Conservation (phyloP, 306 rosid genomes). For the Dryas octopetala region DNA sequence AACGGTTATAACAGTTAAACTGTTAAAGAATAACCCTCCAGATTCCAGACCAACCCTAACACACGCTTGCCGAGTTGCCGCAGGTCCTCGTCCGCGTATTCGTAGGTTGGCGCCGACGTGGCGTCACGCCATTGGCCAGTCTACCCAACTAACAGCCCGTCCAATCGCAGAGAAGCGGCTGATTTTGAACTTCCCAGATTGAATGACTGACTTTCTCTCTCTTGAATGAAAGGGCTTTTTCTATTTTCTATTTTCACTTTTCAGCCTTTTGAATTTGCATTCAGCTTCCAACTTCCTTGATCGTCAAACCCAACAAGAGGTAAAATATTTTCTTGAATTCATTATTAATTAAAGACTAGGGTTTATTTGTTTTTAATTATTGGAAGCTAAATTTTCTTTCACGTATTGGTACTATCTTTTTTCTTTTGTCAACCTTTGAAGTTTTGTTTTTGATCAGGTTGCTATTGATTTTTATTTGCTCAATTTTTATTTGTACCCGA, state of each 20-base stretch:
- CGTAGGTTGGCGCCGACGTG: background rate
- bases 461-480: slow-evolving; percentile 1
- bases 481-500: background rate
- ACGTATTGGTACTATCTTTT: background rate
- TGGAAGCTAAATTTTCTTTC: background rate
- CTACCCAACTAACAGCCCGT: background rate
- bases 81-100: background rate
- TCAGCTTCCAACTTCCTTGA: background rate
- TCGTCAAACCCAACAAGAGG: slow-evolving; percentile 13
- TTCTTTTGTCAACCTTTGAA: background rate
- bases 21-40: too few species aligned
- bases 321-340: background rate
- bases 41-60: background rate
- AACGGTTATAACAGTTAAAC: background rate
- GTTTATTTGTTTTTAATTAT: background rate
- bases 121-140: background rate
- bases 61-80: background rate
- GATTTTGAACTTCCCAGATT: background rate
- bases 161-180: slow-evolving; percentile 11
- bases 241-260: background rate
- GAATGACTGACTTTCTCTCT: slow-evolving; percentile 6
- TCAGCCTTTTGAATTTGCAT: background rate
- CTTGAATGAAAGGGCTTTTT: background rate
- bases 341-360: background rate
- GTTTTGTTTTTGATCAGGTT: background rate